Base-by-base conservation (phyloP, 345 rosid genomes). In the Psidium guajava region DNA sequence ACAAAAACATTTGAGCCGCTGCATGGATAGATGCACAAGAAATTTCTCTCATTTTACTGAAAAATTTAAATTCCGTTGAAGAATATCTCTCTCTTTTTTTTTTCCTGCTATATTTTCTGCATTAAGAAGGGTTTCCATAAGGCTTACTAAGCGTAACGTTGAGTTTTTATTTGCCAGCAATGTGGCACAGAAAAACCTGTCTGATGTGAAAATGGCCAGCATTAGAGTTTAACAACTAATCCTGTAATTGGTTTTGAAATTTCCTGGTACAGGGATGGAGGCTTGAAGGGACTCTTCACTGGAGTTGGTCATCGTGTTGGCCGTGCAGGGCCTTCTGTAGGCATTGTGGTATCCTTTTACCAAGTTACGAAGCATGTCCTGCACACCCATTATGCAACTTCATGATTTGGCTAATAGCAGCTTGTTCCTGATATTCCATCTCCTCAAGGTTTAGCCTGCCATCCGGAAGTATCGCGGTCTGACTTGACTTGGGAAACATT, bases 261-360 rank as follows among this genome's bases (percentile, higher is more conserved):
- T 40, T 84, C 84, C 87, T 1, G 3, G 83, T 57, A 55, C 95
- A 96, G 98, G 91, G 94, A 91, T 88, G 97, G 96, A 55, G 96
- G 98, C 83, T 85, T 93, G 92, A 94, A 92, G 87, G 98, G 98
- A 69, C 91, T 96, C 28, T 98, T 96, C 86, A 95, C 93, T 54
- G 99, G 99, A 85, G 94, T 93, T 20, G 98, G 99, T 83, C 99
- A 98, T 87, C 93, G 99, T 74, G 95, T 98, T 84, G 98, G 90
- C 4, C 96, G 99, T 75, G 98, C 93, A 3, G 99, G 99, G 32
- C 99, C 98, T 83, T 96, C 99, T 0, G 98, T 96, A 50, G 99
- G 98, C 88, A 96, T 96, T 44, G 99, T 96, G 83, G 95, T 95
- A 42, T 96, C 99, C 0, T 96, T 93, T 87, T 96, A 96, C 77